phyloP scores from a whole-genome alignment of 2,329 filamentous ascomycete species.

The Pyricularia pennisetigena region DNA sequence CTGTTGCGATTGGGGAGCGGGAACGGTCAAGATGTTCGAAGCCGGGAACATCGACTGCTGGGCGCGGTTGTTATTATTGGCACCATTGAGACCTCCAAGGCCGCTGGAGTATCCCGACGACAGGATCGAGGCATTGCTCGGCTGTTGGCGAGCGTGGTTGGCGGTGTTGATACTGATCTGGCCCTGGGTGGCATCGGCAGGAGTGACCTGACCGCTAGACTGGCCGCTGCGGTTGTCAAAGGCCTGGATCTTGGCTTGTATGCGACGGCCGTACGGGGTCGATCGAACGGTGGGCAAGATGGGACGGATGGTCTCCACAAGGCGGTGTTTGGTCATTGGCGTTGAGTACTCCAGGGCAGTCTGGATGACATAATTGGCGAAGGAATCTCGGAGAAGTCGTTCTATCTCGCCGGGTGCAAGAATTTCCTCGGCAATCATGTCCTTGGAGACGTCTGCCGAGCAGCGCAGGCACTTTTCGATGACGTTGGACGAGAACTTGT shows the following conservation, averaged over 20 bases:
- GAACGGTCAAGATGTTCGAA: slow-evolving; percentile 20
- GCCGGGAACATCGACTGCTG: slow-evolving; percentile 23
- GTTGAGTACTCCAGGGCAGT: slow-evolving; percentile 85
- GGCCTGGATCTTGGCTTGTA: slow-evolving; percentile 74
- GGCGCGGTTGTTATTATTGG: slow-evolving; percentile 17
- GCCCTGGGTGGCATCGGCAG: slow-evolving; percentile 41
- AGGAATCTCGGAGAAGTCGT: slow-evolving; percentile 80
- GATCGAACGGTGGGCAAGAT: slow-evolving; percentile 76
- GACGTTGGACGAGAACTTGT: slow-evolving; percentile 99
- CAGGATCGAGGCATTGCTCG: slow-evolving; percentile 26
- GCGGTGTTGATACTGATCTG: slow-evolving; percentile 39
- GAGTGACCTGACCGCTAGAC: slow-evolving; percentile 38
- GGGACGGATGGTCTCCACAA: slow-evolving; percentile 79
- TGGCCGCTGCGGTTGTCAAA: slow-evolving; percentile 36
- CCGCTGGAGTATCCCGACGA: slow-evolving; percentile 20
- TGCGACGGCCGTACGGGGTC: slow-evolving; percentile 89
- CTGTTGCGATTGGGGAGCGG: slow-evolving; percentile 10
- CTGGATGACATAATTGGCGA: slow-evolving; percentile 96
- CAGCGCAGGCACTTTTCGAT: slow-evolving; percentile 93
- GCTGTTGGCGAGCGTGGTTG: slow-evolving; percentile 29
- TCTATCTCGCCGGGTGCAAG: slow-evolving; percentile 67
- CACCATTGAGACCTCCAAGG: slow-evolving; percentile 17
- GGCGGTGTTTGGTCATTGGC: slow-evolving; percentile 56
- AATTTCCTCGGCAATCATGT: slow-evolving; percentile 79
- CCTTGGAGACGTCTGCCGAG: slow-evolving; percentile 62